These are phyloP conservation scores for Scheffersomyces stambukii DNA, from an alignment of 1,139 yeast genomes.

Conservation along the genomic window DNA sequence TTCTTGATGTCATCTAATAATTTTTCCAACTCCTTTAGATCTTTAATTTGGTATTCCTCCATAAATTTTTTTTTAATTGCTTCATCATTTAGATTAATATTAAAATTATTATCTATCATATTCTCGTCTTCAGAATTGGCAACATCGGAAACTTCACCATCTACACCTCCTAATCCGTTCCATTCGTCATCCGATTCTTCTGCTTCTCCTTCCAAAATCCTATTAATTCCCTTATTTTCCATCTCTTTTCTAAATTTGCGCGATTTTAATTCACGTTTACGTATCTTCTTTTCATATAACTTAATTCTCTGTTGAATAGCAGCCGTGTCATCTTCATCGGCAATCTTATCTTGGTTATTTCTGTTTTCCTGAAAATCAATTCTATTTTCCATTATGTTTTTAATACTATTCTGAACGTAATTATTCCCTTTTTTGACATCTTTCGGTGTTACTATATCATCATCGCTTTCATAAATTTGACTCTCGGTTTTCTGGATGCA, in stretches of 20 bases:
- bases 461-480: constrained; percentile 17
- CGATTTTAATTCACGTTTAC: constrained; percentile 33
- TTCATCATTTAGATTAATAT: constrained; percentile 54
- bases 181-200: constrained; percentile 97
- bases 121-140: constrained; percentile 76
- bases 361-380: constrained; percentile 15
- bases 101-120: constrained; percentile 73
- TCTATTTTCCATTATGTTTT: constrained; percentile 16
- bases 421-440: constrained; percentile 23
- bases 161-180: constrained; percentile 84
- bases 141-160: constrained; percentile 63
- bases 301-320: constrained; percentile 27
- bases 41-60: constrained; percentile 66
- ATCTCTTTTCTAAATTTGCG: constrained; percentile 43
- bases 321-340: constrained; percentile 22
- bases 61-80: constrained; percentile 59
- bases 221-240: constrained; percentile 47
- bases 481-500: constrained; percentile 2
- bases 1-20: constrained; percentile 78
- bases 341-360: constrained; percentile 19
- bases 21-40: constrained; percentile 66
- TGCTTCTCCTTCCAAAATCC: constrained; percentile 80
- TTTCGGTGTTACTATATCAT: constrained; percentile 27
- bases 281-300: constrained; percentile 35
- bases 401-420: constrained; percentile 14